Conservation (phyloP, 176 grass and related monocot genomes). For the Echinochloa phyllopogon region DNA sequence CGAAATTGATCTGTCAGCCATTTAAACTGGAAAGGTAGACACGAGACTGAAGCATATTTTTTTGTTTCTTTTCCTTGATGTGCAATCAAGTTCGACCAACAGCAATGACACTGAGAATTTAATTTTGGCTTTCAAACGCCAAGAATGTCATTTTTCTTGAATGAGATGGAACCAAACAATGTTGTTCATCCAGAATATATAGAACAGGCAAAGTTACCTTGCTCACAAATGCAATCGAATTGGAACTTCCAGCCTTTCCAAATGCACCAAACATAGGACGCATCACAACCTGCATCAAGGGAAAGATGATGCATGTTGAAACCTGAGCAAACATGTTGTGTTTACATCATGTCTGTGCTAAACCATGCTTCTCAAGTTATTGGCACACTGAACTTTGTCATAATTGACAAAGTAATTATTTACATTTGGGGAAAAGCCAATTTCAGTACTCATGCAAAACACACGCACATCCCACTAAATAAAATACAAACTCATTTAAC, state of each 20-base stretch:
- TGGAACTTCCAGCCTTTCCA: conserved; percentile 82
- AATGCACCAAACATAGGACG: conserved; percentile 97
- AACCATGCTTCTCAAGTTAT: neutral
- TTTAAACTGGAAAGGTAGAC: neutral
- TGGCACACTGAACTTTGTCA: neutral
- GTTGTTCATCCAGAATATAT: conserved; percentile 20
- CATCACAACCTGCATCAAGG: conserved; percentile 77
- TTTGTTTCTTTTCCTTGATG: neutral
- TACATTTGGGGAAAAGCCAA: neutral
- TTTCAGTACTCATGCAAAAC: neutral
- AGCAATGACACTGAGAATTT: too few relatives aligned
- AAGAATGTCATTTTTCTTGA: neutral
- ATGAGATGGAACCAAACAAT: neutral
- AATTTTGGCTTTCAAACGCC: too few relatives aligned
- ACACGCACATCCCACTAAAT: neutral
- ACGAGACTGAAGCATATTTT: neutral
- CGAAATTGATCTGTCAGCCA: conserved; percentile 1
- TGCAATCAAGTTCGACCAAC: neutral
- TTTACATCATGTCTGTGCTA: neutral
- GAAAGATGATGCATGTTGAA: conserved; percentile 24
- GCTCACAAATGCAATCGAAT: conserved; percentile 96
- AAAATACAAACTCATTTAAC: neutral
- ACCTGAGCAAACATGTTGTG: neutral
- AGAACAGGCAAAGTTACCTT: conserved; percentile 63
- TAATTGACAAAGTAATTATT: neutral